Base-by-base conservation (phyloP, 2,329 filamentous ascomycete species). In the Monilinia vaccinii-corymbosi region DNA sequence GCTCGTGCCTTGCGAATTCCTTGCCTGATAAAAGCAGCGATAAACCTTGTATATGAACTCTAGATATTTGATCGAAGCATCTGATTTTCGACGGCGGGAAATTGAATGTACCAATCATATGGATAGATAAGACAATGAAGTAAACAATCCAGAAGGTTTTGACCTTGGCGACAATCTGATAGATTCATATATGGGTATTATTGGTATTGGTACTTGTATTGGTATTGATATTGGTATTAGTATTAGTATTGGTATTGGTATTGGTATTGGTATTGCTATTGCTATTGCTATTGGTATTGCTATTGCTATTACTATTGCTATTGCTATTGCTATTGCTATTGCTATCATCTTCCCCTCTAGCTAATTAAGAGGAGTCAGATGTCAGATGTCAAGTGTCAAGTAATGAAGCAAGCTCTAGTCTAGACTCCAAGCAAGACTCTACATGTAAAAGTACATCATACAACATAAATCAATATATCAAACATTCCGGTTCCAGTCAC, bases 61-160 rank as follows among this genome's bases (percentile, higher is more conserved):
- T 51, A 44, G 32, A 59, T 11, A 25, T 34, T 34, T 45, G 38
- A 44, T 53, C 9, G 46, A 49, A 49, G 46, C 28, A 44, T 21
- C 38, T 53, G 25, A 18, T 44, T 32, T 53, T 21, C 11, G 51
- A 44, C 14, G 28, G 18, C 14, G 38, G 44, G 38, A 32, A 44
- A 8, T 25, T 44, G 38, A 32, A 44, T 42, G 8, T 23, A 32
- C 28, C 36, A 23, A 57, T 31, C 32, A 14, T 28, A 40, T 31
- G 55, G 32, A 45, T 48, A 40, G 55, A 36, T 50, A 45, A 57
- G 45, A 57, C 55, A 57, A 28, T 42, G 44, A 49, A 49, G 34
- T 44, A 48, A 36, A 31, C 34, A 16, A 38, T 23, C 7, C 44
- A 10, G 16, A 56, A n/a, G 5, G n/a, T 10, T 36, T 49, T 32